Evolutionary conservation across 108 stramenopile genomes (phyloP).

Genomic region (Cafeteria roenbergensis): DNA sequence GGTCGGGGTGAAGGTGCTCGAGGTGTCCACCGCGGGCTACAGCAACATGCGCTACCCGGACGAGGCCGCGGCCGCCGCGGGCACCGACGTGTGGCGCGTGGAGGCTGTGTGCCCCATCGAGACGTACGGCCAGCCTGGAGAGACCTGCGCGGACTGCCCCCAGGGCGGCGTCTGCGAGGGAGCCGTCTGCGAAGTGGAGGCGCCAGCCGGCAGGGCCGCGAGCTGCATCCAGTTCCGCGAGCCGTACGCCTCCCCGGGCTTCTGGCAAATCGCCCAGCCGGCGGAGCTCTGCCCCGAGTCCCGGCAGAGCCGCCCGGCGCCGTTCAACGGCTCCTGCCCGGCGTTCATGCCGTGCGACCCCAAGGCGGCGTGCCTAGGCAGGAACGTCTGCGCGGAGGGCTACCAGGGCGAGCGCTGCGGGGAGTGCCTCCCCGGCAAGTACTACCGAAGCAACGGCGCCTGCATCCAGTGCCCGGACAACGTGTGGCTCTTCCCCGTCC

Average conservation of each 20-base stretch:
- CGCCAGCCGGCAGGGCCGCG: no score
- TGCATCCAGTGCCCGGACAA: neutral
- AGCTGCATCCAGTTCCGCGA: neutral
- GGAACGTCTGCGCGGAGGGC: neutral
- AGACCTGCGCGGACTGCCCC: no score
- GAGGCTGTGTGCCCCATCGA: no score
- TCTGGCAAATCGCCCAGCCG: neutral
- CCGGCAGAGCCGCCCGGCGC: no score
- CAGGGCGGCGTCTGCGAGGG: no score
- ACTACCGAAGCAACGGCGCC: neutral
- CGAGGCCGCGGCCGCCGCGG: no score
- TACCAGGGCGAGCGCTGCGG: neutral
- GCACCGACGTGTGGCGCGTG: no score
- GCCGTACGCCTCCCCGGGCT: neutral
- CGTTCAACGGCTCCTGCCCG: neutral
- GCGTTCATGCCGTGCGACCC: neutral
- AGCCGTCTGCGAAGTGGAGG: no score
- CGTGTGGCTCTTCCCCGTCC: neutral
- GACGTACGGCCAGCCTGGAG: no score
- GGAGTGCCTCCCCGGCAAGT: neutral
- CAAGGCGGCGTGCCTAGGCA: neutral
- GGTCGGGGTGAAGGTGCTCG: neutral
- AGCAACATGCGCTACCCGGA: no score
- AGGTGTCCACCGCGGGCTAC: neutral
- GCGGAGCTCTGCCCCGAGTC: neutral